Evolutionary conservation across 1,139 yeast genomes (phyloP).

Genomic region (Zhuliangozyma parablackwelliae): DNA sequence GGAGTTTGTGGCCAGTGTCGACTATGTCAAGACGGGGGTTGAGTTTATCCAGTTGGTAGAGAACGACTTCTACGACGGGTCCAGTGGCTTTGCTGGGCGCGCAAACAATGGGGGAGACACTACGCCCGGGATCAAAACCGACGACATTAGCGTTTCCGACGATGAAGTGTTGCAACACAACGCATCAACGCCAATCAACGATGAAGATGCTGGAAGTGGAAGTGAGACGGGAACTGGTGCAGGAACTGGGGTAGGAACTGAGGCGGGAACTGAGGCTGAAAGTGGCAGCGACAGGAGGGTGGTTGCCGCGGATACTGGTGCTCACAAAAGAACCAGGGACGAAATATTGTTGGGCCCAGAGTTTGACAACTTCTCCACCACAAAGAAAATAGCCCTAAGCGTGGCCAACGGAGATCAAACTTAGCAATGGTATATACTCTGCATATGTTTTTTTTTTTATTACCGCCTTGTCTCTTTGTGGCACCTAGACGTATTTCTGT

Average conservation of each 20-base stretch:
- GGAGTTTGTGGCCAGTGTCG: constrained; percentile 12
- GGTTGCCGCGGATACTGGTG: too few relatives aligned
- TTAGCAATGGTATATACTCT: not conserved
- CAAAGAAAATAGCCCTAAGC: constrained; percentile 2
- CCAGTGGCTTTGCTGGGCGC: not conserved
- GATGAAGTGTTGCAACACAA: constrained; percentile 20
- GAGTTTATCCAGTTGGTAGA: constrained; percentile 29
- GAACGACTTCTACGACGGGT: constrained; percentile 16
- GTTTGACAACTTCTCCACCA: constrained; percentile 1
- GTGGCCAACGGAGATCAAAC: constrained; percentile 3
- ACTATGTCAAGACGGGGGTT: constrained; percentile 28
- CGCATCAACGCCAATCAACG: constrained; percentile 26
- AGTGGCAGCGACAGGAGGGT: too few relatives aligned
- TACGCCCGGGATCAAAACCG: constrained; percentile 11
- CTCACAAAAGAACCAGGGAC: too few relatives aligned
- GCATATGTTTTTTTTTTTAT: too few relatives aligned
- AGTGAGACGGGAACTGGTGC: constrained; percentile 5
- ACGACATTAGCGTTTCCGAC: constrained; percentile 22
- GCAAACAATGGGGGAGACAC: constrained; percentile 22
- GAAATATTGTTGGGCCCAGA: not conserved
- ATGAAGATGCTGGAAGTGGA: constrained; percentile 14
- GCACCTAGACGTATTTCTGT: too few relatives aligned
- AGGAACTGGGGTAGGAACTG: too few relatives aligned
- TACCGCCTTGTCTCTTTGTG: too few relatives aligned
- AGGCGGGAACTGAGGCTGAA: too few relatives aligned